Evolutionary conservation across 345 rosid genomes (phyloP).

Genomic region (Gossypium ekmanianum): DNA sequence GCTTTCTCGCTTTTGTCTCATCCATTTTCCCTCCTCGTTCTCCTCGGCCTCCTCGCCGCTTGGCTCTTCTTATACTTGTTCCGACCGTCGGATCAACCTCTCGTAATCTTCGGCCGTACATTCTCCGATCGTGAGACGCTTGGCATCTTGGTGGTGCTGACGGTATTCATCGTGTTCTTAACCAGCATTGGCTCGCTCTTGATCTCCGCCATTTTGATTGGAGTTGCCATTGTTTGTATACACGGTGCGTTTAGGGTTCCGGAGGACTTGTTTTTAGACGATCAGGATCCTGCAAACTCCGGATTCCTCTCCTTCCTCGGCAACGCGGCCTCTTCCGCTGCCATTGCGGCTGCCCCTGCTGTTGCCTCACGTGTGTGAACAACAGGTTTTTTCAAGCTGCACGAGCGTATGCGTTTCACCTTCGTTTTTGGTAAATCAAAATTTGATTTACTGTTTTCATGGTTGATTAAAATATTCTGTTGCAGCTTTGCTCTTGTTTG

Average conservation of each 20-base stretch:
- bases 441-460: background rate
- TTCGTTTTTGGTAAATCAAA: background rate
- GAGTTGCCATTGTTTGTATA: slow-evolving; percentile 56
- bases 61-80: slow-evolving; percentile 73
- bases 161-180: slow-evolving; percentile 27
- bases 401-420: background rate
- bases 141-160: slow-evolving; percentile 44
- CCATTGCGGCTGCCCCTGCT: slow-evolving; percentile 51
- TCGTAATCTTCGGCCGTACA: slow-evolving; percentile 59
- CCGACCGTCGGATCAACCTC: slow-evolving; percentile 75
- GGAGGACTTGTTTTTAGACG: slow-evolving; percentile 79
- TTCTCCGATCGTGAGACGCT: slow-evolving; percentile 77
- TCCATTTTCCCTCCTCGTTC: slow-evolving; percentile 74
- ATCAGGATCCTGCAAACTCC: slow-evolving; percentile 56
- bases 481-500: background rate
- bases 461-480: slow-evolving; percentile 7
- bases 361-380: slow-evolving; percentile 55
- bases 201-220: slow-evolving; percentile 6
- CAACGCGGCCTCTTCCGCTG: slow-evolving; percentile 57
- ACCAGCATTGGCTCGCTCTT: slow-evolving; percentile 18
- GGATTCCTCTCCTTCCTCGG: slow-evolving; percentile 76
- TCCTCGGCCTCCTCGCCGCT: slow-evolving; percentile 48
- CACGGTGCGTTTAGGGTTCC: slow-evolving; percentile 89
- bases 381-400: background rate
- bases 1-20: slow-evolving; percentile 68